phyloP scores from a whole-genome alignment of 176 grass and related monocot genomes.

The Carex cristatella region DNA sequence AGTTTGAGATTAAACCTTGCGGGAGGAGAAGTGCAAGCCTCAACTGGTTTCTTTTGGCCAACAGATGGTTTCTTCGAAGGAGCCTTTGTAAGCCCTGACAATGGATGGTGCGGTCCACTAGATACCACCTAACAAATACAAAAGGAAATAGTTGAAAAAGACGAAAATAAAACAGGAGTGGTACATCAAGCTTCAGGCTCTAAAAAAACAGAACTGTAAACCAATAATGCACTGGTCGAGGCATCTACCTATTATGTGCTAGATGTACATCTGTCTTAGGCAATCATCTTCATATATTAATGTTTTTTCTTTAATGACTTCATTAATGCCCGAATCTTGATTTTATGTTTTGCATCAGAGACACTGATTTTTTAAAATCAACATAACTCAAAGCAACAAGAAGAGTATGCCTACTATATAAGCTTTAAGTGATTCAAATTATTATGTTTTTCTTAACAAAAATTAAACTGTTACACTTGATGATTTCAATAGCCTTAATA shows the following conservation, averaged over 20 bases:
- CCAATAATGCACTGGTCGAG: background rate
- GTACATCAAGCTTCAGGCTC: background rate
- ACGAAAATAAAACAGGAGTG: background rate
- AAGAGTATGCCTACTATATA: background rate
- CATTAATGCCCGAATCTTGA: too few relatives aligned
- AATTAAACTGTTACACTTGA: background rate
- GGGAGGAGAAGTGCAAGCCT: slow-evolving; percentile 51
- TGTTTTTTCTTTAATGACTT: too few relatives aligned
- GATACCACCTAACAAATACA: slow-evolving; percentile 43
- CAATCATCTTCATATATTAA: too few relatives aligned
- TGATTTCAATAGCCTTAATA: background rate
- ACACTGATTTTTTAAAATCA: background rate
- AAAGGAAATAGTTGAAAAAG: background rate
- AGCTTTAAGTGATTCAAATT: background rate
- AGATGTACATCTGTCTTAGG: too few relatives aligned
- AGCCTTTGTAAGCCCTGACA: slow-evolving; percentile 44
- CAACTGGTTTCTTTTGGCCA: slow-evolving; percentile 87
- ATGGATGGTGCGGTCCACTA: slow-evolving; percentile 27
- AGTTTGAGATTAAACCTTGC: slow-evolving; percentile 46
- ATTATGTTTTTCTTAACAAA: background rate
- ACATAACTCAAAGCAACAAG: background rate
- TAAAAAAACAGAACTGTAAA: background rate
- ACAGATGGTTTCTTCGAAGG: slow-evolving; percentile 67
- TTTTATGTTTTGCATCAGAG: background rate
- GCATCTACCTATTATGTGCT: background rate